Conservation (phyloP, 176 grass and related monocot species). For the Urochloa ruziziensis region DNA sequence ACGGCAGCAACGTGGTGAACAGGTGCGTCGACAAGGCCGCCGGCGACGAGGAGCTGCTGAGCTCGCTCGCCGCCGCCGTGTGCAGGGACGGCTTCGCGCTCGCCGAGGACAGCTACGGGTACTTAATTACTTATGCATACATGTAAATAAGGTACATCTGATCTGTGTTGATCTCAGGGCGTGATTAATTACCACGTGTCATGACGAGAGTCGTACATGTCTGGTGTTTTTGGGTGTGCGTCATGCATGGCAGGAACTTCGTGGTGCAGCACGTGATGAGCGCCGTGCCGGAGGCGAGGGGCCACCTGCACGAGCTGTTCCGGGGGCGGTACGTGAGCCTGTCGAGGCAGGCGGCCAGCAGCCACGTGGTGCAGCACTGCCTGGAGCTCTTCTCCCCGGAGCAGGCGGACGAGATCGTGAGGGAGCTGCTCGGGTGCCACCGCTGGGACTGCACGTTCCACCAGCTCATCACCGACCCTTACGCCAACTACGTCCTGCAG, state of each 20-base stretch:
- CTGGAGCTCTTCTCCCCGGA: not conserved
- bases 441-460: not conserved
- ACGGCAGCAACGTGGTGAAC: constrained; percentile 10
- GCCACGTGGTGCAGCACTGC: constrained; percentile 33
- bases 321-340: constrained; percentile 11
- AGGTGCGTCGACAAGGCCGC: constrained; percentile 6
- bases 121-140: not conserved
- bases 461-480: constrained; percentile 24
- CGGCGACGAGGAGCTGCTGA: not conserved
- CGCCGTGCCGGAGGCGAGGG: not conserved
- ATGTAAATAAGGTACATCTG: too few relatives aligned
- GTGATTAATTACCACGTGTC: too few relatives aligned
- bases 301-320: not conserved
- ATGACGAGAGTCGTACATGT: too few relatives aligned
- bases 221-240: too few relatives aligned
- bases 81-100: not conserved
- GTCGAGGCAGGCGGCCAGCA: constrained; percentile 26
- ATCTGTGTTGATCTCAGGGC: not conserved
- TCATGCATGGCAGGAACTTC: constrained; percentile 27
- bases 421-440: not conserved
- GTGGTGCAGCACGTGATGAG: constrained; percentile 20
- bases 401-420: not conserved
- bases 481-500: constrained; percentile 28
- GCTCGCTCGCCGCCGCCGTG: not conserved
- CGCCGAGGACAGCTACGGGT: constrained; percentile 13